A percentile compares a stretch with the other conserved stretches of the same genome.
phyloP scores from a whole-genome alignment of 257 asterid species.

The Cordia subcordata region DNA sequence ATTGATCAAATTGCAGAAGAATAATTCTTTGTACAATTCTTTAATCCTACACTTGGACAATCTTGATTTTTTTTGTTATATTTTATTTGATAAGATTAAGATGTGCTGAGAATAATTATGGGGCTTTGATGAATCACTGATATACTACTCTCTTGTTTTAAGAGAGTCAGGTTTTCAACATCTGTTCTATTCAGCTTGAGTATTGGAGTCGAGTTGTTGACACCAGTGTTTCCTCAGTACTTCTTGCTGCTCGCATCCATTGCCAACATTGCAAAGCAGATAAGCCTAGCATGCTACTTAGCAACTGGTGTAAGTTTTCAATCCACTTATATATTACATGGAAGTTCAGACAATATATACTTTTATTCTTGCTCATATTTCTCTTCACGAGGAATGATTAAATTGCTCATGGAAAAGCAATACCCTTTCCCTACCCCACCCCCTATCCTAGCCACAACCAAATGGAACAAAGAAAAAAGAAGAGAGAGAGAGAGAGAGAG shows the following conservation, averaged over 20 bases:
- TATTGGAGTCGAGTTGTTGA: conserved; percentile 89
- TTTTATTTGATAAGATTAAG: too few species aligned
- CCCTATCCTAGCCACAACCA: too few species aligned
- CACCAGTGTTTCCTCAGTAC: conserved; percentile 77
- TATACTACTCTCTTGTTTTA: conserved; percentile 24
- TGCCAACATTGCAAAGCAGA: conserved; percentile 95
- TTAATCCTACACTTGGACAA: too few species aligned
- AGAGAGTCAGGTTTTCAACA: conserved; percentile 93
- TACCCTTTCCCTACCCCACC: too few species aligned
- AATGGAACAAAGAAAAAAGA: not conserved
- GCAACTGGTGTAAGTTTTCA: conserved; percentile 83
- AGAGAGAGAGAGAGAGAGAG: not conserved
- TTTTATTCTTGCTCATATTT: not conserved
- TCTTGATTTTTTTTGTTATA: too few species aligned
- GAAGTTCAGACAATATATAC: not conserved
- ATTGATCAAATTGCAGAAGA: too few species aligned
- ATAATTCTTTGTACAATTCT: too few species aligned
- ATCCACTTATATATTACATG: not conserved
- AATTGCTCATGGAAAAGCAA: too few species aligned
- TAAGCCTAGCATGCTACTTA: conserved; percentile 81
- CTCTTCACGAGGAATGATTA: not conserved
- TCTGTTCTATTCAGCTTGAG: conserved; percentile 85
- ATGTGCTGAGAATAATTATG: too few species aligned
- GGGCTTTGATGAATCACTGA: conserved; percentile 10
- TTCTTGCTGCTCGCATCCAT: conserved; percentile 88